Evolutionary conservation across 305 asterid species (phyloP), one percentile per base, ranked within the genome.

Genomic region (Fraxinus xanthoxyloides): DNA sequence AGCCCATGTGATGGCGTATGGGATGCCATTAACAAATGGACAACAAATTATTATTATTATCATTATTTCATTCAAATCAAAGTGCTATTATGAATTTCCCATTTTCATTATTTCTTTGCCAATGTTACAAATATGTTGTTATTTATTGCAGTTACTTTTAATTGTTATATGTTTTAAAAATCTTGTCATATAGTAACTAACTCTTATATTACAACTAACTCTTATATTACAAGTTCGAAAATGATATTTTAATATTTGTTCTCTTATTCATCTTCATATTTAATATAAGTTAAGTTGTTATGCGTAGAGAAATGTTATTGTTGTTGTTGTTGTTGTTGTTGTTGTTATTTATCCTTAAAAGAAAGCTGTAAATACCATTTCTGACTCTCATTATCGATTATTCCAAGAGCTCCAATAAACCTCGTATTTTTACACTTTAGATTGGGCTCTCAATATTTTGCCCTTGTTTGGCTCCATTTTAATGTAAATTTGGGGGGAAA

Each of bases 1-100:
- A 82, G 76, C 30, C 76, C 88, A 85, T 85, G 78, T 75, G 78
- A 74, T 10, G 21, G 78, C 6, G 72, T 69, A 79, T 87, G 87
- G 86, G 83, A 80, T 84, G 36, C 86, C 87, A 84, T 82, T 77
- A 38, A 69, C 82, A 77, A 80, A 59, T 63, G 34, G 79, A 79
- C 56, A 79, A 70, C n/a, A 10, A 24, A 10, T 26, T 26, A 75
- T 48, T 13, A 15, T 15, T 28, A 77, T 43, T 43, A 74, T 43
- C 3, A 26, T 24, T 26, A 48, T 46, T 13, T 61, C 78, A 74
- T 82, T 77, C 72, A 80, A 26, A 67, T 28, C 31, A 80, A 84
- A 36, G 43, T 84, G 81, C 72, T 7, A 56, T 77, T 72, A 70
- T 79, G 30, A 70, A 69, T 51, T 54, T 63, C 3, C 31, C 15